Percentiles rank a stretch among this genome's conserved stretches.
These are phyloP conservation scores for Aspergillus cavernicola DNA, from an alignment of 495 filamentous ascomycete genomes.

Conservation along the genomic window DNA sequence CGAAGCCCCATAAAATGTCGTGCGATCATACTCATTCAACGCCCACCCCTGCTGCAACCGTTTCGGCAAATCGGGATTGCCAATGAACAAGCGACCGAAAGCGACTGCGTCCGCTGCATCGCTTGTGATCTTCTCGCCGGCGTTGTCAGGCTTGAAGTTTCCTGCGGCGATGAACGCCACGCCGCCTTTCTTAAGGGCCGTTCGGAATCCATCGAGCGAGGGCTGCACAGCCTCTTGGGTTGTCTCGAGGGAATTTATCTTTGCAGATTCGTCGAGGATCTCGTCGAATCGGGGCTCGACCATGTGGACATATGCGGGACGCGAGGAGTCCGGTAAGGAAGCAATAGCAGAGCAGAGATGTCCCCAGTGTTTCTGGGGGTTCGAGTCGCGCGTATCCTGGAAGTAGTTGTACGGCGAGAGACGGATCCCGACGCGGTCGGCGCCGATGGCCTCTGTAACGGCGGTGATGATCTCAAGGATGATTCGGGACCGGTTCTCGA, in stretches of 20 bases:
- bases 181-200: constrained; percentile 27
- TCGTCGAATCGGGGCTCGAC: constrained; percentile 44
- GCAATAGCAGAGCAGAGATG: constrained; percentile 5
- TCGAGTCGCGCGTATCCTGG: constrained; percentile 38
- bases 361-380: constrained; percentile 26
- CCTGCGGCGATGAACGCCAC: constrained; percentile 31
- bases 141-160: constrained; percentile 28
- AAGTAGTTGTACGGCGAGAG: constrained; percentile 50
- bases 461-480: constrained; percentile 41
- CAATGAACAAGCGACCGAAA: constrained; percentile 63
- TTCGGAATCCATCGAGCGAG: constrained; percentile 28
- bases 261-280: constrained; percentile 40
- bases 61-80: constrained; percentile 64
- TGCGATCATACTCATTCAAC: constrained; percentile 53
- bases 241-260: constrained; percentile 29
- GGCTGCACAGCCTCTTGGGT: constrained; percentile 15
- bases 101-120: constrained; percentile 37
- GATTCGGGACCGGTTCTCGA: constrained; percentile 49
- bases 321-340: constrained; percentile 22
- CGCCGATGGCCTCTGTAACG: constrained; percentile 22
- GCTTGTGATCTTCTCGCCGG: constrained; percentile 17
- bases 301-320: constrained; percentile 41
- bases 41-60: constrained; percentile 52
- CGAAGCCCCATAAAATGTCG: constrained; percentile 53
- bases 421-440: constrained; percentile 35